Percentiles rank a stretch among this genome's conserved stretches.
Conservation (phyloP, 148 eudicot species). For the Chenopodium suecicum region DNA sequence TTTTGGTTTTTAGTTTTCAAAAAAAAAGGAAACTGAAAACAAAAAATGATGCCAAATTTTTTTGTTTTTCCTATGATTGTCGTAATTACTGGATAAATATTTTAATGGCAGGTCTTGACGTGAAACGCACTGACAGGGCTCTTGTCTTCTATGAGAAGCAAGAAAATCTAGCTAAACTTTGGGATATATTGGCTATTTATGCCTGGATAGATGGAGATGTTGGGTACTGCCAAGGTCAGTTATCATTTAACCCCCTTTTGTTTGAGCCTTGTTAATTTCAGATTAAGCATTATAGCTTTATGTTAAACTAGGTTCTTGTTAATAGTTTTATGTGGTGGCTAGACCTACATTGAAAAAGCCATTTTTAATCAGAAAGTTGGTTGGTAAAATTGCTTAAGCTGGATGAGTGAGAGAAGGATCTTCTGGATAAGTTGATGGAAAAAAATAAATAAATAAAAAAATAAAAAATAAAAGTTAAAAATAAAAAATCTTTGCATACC, state of each 20-base stretch:
- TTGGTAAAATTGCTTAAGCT: background rate
- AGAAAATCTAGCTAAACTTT: conserved; percentile 82
- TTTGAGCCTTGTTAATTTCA: background rate
- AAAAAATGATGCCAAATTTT: background rate
- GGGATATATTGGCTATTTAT: conserved; percentile 91
- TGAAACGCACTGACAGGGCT: conserved; percentile 89
- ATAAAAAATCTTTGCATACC: too few relatives aligned
- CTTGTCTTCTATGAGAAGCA: conserved; percentile 81
- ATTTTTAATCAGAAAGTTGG: too few relatives aligned
- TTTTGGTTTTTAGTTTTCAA: too few relatives aligned
- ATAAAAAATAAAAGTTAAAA: too few relatives aligned
- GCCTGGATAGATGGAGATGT: conserved; percentile 91
- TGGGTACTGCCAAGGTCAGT: conserved; percentile 96
- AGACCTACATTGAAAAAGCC: background rate
- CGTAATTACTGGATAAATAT: conserved; percentile 24
- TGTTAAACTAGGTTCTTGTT: background rate
- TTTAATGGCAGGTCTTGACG: conserved; percentile 78
- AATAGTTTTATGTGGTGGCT: background rate
- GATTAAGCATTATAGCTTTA: background rate
- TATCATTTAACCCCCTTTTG: conserved; percentile 13
- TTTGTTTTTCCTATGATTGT: conserved; percentile 21
- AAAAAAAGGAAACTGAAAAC: too few relatives aligned
- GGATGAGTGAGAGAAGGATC: background rate
- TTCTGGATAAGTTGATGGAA: background rate
- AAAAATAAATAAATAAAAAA: too few relatives aligned